A percentile compares a stretch with the other conserved stretches of the same genome.
These are phyloP conservation scores for Pilaira anomala DNA, from an alignment of 192 early-diverging fungal genomes.

Conservation along the genomic window DNA sequence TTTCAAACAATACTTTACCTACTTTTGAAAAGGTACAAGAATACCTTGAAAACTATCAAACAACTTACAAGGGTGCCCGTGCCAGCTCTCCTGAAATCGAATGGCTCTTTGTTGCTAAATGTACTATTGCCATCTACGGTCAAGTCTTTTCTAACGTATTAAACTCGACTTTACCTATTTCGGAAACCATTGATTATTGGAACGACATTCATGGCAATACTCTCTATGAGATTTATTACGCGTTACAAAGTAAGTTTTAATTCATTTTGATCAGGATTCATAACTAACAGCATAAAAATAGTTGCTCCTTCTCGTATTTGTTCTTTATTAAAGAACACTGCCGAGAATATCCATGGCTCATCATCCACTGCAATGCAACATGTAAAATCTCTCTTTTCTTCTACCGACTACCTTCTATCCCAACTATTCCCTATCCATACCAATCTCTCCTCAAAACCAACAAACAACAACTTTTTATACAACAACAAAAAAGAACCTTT, in stretches of 20 bases:
- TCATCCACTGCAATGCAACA: conserved; percentile 1
- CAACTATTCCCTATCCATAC: conserved; percentile 24
- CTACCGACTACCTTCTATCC: conserved; percentile 1
- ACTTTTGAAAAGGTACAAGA: conserved; percentile 8
- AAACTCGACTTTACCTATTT: conserved; percentile 55
- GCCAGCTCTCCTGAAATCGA: conserved; percentile 25
- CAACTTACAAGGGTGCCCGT: not conserved
- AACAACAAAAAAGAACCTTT: conserved; percentile 17
- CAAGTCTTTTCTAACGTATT: conserved; percentile 55
- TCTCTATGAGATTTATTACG: conserved; percentile 39
- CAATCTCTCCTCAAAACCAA: conserved; percentile 20
- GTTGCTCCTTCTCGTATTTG: conserved; percentile 6
- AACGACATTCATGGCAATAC: conserved; percentile 45
- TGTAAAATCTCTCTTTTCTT: not conserved
- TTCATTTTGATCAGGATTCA: not conserved
- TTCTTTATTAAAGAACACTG: conserved; percentile 11
- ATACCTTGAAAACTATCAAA: not conserved
- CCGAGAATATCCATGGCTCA: not conserved
- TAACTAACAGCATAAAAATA: conserved; percentile 4
- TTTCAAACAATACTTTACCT: not conserved
- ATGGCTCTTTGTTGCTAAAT: conserved; percentile 50
- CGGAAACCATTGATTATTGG: conserved; percentile 68
- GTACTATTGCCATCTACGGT: conserved; percentile 54
- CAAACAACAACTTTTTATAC: not conserved
- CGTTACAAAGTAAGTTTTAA: conserved; percentile 44